These are phyloP conservation scores for Marasmius fiardii DNA, from an alignment of 1,284 basidiomycete species.

Conservation along the genomic window DNA sequence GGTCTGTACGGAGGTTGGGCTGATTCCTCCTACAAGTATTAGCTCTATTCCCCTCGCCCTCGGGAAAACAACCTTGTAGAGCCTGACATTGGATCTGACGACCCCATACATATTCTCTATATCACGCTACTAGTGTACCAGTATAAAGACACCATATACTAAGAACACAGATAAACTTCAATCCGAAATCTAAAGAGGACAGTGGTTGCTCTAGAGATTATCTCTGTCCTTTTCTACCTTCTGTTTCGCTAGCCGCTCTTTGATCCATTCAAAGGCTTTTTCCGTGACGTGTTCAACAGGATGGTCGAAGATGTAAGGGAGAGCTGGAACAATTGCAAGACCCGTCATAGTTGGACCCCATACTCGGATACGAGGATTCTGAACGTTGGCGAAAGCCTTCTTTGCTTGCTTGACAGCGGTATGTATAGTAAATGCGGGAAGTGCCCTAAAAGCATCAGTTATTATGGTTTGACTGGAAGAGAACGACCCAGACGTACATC, in stretches of 20 bases:
- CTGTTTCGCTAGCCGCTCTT: constrained; percentile 36
- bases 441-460: constrained; percentile 45
- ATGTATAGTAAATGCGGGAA: constrained; percentile 82
- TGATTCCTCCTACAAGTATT: constrained; percentile 84
- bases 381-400: constrained; percentile 66
- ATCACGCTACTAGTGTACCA: no score
- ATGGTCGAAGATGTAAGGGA: constrained; percentile 84
- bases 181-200: background rate
- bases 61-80: constrained; percentile 48
- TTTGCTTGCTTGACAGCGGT: constrained; percentile 80
- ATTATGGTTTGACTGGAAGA: no score
- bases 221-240: constrained; percentile 21
- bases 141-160: no score
- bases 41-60: constrained; percentile 77
- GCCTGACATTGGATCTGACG: background rate
- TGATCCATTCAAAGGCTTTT: constrained; percentile 63
- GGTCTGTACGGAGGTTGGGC: constrained; percentile 96
- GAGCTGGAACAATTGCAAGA: constrained; percentile 72
- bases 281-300: constrained; percentile 75
- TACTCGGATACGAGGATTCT: constrained; percentile 59
- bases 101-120: no score
- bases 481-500: constrained; percentile 50
- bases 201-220: constrained; percentile 13
- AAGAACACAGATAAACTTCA: no score
- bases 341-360: constrained; percentile 86